These are phyloP conservation scores for Neocucurbitaria cava DNA, from an alignment of 2,329 filamentous ascomycete species.

Conservation along the genomic window DNA sequence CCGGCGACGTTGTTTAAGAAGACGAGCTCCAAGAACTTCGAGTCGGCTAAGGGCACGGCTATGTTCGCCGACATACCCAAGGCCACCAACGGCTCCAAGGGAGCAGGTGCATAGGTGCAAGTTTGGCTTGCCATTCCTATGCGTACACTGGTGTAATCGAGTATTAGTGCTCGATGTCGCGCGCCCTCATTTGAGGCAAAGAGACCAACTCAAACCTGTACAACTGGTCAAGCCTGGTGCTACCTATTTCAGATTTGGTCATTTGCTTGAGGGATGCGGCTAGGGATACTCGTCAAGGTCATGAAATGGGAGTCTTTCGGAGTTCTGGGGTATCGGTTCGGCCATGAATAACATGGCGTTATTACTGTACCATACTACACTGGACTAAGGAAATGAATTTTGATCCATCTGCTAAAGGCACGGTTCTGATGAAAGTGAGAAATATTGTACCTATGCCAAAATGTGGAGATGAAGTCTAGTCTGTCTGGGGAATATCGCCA, in stretches of 20 bases:
- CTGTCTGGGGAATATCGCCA: conserved; percentile 24
- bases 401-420: background rate
- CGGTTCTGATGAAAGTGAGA: background rate
- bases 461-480: background rate
- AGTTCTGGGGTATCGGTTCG: background rate
- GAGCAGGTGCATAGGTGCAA: conserved; percentile 5
- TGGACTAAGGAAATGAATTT: background rate
- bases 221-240: background rate
- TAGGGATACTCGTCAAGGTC: too few species aligned
- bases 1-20: conserved; percentile 52
- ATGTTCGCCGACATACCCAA: conserved; percentile 50
- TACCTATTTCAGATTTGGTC: background rate
- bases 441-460: background rate
- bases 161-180: background rate
- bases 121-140: background rate
- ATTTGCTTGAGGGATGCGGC: background rate
- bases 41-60: conserved; percentile 40
- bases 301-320: conserved; percentile 3
- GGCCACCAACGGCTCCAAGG: conserved; percentile 16
- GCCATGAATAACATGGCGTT: conserved; percentile 21
- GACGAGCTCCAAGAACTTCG: conserved; percentile 50
- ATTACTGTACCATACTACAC: conserved; percentile 6
- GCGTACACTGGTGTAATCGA: conserved; percentile 7
- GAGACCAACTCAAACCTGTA: background rate
- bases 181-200: background rate